These are phyloP conservation scores for Pseudohalonectria lignicola DNA, from an alignment of 2,329 filamentous ascomycete species.

Conservation along the genomic window DNA sequence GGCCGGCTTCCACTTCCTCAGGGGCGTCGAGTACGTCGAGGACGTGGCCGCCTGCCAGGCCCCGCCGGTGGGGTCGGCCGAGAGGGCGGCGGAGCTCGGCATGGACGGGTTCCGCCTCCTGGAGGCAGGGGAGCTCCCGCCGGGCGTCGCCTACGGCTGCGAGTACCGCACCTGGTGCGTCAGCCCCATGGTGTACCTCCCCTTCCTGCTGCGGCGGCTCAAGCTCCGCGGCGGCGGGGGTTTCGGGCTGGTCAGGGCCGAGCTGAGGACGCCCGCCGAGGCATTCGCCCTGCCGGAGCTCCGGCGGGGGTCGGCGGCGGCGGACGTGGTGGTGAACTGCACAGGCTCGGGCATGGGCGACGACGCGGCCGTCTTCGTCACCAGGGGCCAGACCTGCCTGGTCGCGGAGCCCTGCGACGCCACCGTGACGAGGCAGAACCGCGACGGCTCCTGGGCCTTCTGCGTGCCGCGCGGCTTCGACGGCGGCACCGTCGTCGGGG, in stretches of 20 bases:
- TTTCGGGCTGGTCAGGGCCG: constrained; percentile 19
- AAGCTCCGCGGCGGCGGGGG: constrained; percentile 22
- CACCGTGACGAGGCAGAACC: constrained; percentile 48
- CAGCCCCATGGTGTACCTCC: constrained; percentile 42
- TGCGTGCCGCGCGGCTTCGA: constrained; percentile 49
- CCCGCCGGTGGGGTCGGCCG: constrained; percentile 12
- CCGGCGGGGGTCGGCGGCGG: constrained; percentile 12
- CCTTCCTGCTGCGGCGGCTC: constrained; percentile 31
- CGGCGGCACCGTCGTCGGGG: constrained; percentile 55
- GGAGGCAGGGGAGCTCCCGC: constrained; percentile 23
- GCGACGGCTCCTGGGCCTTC: constrained; percentile 53
- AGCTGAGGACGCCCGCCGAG: constrained; percentile 24
- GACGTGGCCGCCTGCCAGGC: constrained; percentile 16
- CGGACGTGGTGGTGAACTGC: constrained; percentile 30
- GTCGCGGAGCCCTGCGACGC: constrained; percentile 25
- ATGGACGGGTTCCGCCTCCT: constrained; percentile 27
- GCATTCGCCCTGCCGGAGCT: constrained; percentile 24
- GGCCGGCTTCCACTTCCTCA: constrained; percentile 35
- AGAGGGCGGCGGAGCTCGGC: constrained; percentile 19
- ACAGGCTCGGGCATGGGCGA: constrained; percentile 31
- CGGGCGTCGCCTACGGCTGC: constrained; percentile 30
- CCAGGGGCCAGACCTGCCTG: constrained; percentile 34
- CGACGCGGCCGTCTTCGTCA: constrained; percentile 25
- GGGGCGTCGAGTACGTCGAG: constrained; percentile 41
- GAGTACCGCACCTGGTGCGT: constrained; percentile 44